These are phyloP conservation scores for Datura wrightii DNA, from an alignment of 257 asterid species.

Conservation along the genomic window DNA sequence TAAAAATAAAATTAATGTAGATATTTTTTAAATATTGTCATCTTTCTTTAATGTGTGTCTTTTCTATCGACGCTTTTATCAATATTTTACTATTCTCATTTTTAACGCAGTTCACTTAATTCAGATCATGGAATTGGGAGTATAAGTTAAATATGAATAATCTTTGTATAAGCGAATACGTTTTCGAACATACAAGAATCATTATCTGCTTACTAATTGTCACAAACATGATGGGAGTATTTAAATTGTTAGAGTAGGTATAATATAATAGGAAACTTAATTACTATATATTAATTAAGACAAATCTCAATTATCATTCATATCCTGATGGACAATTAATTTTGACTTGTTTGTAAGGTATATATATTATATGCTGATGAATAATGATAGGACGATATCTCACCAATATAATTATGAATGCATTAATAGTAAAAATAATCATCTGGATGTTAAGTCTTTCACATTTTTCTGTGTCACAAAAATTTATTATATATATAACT, in stretches of 20 bases:
- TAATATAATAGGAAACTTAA: not conserved
- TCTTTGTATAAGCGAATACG: not conserved
- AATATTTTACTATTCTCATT: too few relatives aligned
- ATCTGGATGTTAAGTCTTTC: not conserved
- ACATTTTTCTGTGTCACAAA: not conserved
- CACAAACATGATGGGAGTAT: not conserved
- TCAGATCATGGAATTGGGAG: too few relatives aligned
- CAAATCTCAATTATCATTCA: not conserved
- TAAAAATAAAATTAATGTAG: too few relatives aligned
- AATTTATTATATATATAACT: not conserved
- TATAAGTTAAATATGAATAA: too few relatives aligned
- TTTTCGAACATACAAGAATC: not conserved
- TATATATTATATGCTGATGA: too few relatives aligned
- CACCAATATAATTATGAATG: not conserved
- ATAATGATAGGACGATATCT: constrained; percentile 1
- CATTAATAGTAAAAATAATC: not conserved
- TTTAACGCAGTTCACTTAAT: too few relatives aligned
- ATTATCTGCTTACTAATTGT: not conserved
- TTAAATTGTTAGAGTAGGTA: not conserved
- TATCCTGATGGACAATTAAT: not conserved
- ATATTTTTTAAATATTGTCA: too few relatives aligned
- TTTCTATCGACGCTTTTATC: too few relatives aligned
- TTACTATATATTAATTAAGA: not conserved
- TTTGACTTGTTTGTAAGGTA: not conserved
- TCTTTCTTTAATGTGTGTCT: too few relatives aligned